Conservation (phyloP, 129 eudicot genomes). For the Oenanthe sinensis region DNA sequence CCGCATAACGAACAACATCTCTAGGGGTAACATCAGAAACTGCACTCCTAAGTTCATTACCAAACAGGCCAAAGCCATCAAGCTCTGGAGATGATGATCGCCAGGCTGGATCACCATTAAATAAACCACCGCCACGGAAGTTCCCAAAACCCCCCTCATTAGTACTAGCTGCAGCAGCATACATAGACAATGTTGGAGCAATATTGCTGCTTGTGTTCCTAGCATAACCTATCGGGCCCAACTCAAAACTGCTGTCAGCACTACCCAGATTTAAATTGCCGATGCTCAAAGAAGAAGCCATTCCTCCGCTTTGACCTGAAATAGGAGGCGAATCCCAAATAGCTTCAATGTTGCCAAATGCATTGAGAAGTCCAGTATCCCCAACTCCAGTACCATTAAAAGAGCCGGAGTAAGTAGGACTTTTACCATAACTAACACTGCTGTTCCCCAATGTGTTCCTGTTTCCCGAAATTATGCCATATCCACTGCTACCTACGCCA, state of each 20-base stretch:
- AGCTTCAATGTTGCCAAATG: conserved; percentile 44
- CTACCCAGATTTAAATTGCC: conserved; percentile 34
- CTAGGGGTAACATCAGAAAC: conserved; percentile 55
- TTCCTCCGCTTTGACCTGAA: conserved; percentile 32
- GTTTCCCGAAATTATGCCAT: conserved; percentile 30
- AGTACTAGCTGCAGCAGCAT: conserved; percentile 38
- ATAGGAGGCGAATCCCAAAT: conserved; percentile 60
- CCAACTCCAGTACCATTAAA: conserved; percentile 44
- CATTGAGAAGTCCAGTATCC: conserved; percentile 21
- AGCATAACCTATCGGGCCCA: conserved; percentile 36
- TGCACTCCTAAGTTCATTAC: conserved; percentile 53
- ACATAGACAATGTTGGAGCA: conserved; percentile 20
- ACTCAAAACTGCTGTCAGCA: conserved; percentile 36
- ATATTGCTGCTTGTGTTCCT: conserved; percentile 29
- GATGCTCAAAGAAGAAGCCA: conserved; percentile 26
- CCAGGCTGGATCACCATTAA: conserved; percentile 62
- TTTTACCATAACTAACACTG: conserved; percentile 29
- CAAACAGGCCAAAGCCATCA: conserved; percentile 42
- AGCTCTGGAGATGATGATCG: conserved; percentile 63
- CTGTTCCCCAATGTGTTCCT: conserved; percentile 61
- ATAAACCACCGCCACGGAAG: conserved; percentile 40
- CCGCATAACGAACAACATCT: conserved; percentile 72
- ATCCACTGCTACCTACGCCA: conserved; percentile 36
- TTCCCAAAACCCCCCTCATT: conserved; percentile 37
- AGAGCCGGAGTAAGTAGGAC: conserved; percentile 35